Evolutionary conservation across 805 yeast genomes (phyloP), one percentile per base, ranked within the genome.

Genomic region (Kregervanrija pseudodelftensis): DNA sequence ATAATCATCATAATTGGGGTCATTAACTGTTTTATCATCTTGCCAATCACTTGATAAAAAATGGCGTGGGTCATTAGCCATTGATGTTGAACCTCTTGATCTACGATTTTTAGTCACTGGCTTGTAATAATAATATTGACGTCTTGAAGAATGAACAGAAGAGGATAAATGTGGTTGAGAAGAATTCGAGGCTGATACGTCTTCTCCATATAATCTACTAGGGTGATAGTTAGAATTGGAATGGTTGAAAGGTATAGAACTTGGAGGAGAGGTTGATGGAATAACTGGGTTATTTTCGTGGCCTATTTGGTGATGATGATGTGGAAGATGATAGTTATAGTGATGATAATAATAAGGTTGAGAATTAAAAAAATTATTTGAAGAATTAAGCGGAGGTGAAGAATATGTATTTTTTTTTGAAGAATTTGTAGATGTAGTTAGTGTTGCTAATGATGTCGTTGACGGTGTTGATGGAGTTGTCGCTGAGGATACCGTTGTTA

Each of bases 51-150:
- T 22, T 2, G 11, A 4, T 14, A 33, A 5, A 8, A 31, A 17
- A 12, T 11, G 30, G 9, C 28, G 22, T 4, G 22, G 36, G n/a
- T 35, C 42, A 30, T 22, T 41, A 17, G 38, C 30, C 22, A 40
- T 17, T 22, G 52, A 46, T 16, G 55, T 31, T 3, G 54, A 46
- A 3, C 51, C 47, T 36, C 46, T 30, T 9, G 50, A 36, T 30
- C 52, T 40, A 16, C 52, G 44, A 16, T 43, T 37, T 35, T 46
- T 47, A 7, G 38, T 37, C 52, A 48, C 22, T 44, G 55, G 43
- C 45, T 57, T 59, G 15, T 52, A 51, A 36, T 58, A 60, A 33
- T 46, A 49, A 43, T 58, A 55, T 13, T 57, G 57, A 42, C 63
- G 52, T 39, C 64, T 52, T 5, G 58, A 43, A n/a, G 59, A 47